Evolutionary conservation across 2,329 filamentous ascomycete genomes (phyloP).

Genomic region (Sordariomycetes sp.): DNA sequence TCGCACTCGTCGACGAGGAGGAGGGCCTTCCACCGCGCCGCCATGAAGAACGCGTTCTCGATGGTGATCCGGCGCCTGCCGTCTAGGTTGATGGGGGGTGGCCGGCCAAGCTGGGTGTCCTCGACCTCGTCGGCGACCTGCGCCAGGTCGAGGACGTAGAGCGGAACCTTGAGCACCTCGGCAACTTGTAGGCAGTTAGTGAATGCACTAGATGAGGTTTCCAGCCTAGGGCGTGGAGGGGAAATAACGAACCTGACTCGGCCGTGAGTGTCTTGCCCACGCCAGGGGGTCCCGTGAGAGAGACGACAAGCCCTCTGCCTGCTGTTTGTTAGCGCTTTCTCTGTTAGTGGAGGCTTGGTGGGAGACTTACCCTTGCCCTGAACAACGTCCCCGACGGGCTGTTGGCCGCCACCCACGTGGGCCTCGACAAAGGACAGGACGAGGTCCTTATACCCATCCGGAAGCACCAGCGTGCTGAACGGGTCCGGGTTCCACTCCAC

Average conservation of each 20-base stretch:
- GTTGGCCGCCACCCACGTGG: constrained; percentile 25
- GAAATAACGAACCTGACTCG: constrained; percentile 9
- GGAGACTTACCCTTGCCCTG: constrained; percentile 32
- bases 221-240: background rate
- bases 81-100: background rate
- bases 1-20: constrained; percentile 25
- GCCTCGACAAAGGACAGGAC: constrained; percentile 30
- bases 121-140: constrained; percentile 53
- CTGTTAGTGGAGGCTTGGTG: background rate
- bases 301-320: constrained; percentile 30
- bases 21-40: constrained; percentile 32
- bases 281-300: constrained; percentile 35
- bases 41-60: constrained; percentile 42
- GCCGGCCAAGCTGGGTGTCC: constrained; percentile 24
- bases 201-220: background rate
- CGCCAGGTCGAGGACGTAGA: constrained; percentile 49
- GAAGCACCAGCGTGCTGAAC: constrained; percentile 37
- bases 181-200: constrained; percentile 18
- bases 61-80: background rate
- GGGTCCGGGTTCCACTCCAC: constrained; percentile 37
- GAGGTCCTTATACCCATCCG: constrained; percentile 37
- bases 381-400: constrained; percentile 40
- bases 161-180: constrained; percentile 28
- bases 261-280: constrained; percentile 40
- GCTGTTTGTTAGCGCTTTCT: background rate